Base-by-base conservation (phyloP, 1,284 basidiomycete genomes). In the Inonotus hispidus region DNA sequence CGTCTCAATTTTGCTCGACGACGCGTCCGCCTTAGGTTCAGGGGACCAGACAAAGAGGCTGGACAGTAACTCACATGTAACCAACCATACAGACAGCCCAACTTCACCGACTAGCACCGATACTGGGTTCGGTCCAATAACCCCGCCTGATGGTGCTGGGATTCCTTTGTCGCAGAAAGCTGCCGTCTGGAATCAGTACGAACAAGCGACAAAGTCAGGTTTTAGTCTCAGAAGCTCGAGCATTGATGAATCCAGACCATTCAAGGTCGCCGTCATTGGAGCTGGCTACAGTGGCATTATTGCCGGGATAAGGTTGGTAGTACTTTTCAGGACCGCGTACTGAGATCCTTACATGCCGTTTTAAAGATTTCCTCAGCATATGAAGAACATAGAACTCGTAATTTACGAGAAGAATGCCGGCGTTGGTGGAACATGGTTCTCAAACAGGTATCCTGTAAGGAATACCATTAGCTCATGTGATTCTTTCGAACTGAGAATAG, bases 381-480 rank as follows among this genome's bases (percentile, higher is more conserved):
- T 84, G 69, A 83, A 81, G 72, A 82, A 80, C 63, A 79, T 84
- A 35, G 82, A 83, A 61, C 75, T 78, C 13, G 82, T 76, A 0
- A 79, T 86, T 19, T 87, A 84, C 66, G 84, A 87, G 56, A 81
- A 82, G 64, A 79, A 80, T 60, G 72, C 75, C 3, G 82, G 79
- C 0, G 73, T 87, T 19, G 85, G 84, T 16, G 84, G 85, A 2
- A 80, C 82, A 1, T 87, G 84, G 84, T 74, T 67, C 64, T 68
- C 69, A 32, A 77, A 76, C 58, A 70, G 66, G 47, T 77, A 77
- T 54, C 74, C 75, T n/a, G 68, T 70, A 53, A 45, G 68, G 72
- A 11, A 8, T 46, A 46, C 39, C 21, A 25, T 39, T 5, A 6
- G 21, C 29, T 39, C 19, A 3, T 25, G 6, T 39, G 35, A 13